phyloP scores from a whole-genome alignment of 108 stramenopile species.

The Parmales sp. region DNA sequence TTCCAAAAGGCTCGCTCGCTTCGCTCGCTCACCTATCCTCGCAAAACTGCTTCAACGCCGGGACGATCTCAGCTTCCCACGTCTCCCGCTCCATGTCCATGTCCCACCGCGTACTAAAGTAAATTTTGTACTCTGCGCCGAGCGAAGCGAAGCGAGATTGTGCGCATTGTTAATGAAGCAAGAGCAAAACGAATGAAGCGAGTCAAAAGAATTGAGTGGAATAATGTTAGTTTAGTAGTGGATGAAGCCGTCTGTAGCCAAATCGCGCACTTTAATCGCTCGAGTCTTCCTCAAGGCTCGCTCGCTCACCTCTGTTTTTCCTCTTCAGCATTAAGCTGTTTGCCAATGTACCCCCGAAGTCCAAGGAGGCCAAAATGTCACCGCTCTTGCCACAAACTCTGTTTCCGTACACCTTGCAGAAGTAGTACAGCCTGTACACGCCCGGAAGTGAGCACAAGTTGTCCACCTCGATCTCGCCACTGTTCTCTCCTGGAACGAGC shows the following conservation, averaged over 20 bases:
- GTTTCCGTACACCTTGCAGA: not conserved
- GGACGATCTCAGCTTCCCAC: not conserved
- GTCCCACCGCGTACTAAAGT: not conserved
- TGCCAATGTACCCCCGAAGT: too few species aligned
- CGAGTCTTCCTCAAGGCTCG: too few species aligned
- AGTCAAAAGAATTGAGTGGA: too few species aligned
- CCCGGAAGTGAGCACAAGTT: not conserved
- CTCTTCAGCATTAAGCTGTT: not conserved
- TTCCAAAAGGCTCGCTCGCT: too few species aligned
- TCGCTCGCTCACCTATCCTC: too few species aligned
- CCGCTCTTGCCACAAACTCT: not conserved
- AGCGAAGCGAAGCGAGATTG: too few species aligned
- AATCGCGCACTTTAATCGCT: too few species aligned
- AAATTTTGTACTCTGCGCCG: too few species aligned
- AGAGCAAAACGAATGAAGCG: too few species aligned
- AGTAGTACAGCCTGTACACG: not conserved
- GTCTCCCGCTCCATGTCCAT: not conserved
- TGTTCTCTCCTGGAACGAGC: not conserved
- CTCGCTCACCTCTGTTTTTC: not conserved
- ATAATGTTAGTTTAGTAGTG: too few species aligned
- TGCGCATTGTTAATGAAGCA: too few species aligned
- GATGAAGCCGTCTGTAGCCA: too few species aligned
- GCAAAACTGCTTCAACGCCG: not conserved
- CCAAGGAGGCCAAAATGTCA: not conserved
- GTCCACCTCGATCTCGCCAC: not conserved